phyloP scores from a whole-genome alignment of 768 basidiomycete species.

The Rhodotorula graminis region DNA sequence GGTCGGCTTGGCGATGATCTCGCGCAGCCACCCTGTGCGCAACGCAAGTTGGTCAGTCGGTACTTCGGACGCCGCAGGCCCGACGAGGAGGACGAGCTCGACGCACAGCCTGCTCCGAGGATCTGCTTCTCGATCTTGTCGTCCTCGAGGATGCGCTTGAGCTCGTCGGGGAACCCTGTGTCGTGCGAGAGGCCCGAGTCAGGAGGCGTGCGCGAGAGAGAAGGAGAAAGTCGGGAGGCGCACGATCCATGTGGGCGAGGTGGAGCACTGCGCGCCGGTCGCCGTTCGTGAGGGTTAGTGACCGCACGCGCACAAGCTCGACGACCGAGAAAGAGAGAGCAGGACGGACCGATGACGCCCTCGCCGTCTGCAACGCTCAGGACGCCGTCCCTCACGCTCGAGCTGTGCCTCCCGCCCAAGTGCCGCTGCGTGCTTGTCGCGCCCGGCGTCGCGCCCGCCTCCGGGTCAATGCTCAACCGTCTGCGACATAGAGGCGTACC shows the following conservation, averaged over 20 bases:
- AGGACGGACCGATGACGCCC: not conserved
- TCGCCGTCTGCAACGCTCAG: not conserved
- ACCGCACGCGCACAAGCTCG: too few species aligned
- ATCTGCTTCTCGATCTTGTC: not conserved
- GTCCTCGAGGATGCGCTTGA: not conserved
- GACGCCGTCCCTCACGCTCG: not conserved
- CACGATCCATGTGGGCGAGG: slow-evolving; percentile 3
- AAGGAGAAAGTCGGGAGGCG: not conserved
- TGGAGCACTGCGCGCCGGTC: not conserved
- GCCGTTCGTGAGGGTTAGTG: not conserved
- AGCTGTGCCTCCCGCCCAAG: too few species aligned
- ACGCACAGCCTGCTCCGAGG: not conserved
- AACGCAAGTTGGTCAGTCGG: not conserved
- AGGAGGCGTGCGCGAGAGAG: not conserved
- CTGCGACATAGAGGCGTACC: not conserved
- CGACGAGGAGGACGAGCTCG: not conserved
- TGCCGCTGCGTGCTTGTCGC: not conserved
- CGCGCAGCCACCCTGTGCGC: not conserved
- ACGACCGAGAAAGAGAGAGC: not conserved
- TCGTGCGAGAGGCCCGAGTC: not conserved
- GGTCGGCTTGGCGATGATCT: not conserved
- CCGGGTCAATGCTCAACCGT: not conserved
- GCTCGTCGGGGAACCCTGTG: not conserved
- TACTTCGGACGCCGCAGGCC: too few species aligned
- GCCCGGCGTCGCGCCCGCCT: not conserved